Base-by-base conservation (phyloP, 306 rosid genomes). In the Myrica gale region DNA sequence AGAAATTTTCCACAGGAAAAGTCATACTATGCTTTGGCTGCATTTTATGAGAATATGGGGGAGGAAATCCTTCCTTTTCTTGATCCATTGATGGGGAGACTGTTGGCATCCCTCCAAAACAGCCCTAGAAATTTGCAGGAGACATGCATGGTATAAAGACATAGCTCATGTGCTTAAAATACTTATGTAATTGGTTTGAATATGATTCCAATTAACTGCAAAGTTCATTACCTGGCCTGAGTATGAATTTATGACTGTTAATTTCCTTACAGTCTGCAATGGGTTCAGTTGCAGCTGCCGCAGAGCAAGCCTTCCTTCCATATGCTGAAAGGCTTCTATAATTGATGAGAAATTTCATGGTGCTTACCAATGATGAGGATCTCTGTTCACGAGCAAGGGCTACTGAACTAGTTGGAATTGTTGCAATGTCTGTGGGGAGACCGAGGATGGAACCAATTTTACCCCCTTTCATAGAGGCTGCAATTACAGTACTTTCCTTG, bases 1-100 rank as follows among this genome's bases (percentile, higher is more conserved):
- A 32, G 3, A 32, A 3, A 2, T 32, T 32, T 51, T 74, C 69
- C 86, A 78, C 91, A 96, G 99, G 99, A 96, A 73, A 96, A 96
- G 84, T 92, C 99, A 63, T 92, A 96, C 81, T 96, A 96, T 84
- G 98, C 99, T 63, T 82, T 96, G 93, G 99, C 99, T 73, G 99
- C 99, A 79, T 96, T 96, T 81, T 92, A 91, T 52, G 99, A 96
- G 85, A 87, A 96, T 88, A 96, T 96, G 99, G 99, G 97, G 20
- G 94, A 90, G 84, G 97, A 92, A 85, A 96, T 96, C 76, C 98
- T 89, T 84, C 97, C 96, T 68, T 96, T 88, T 76, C 93, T 96
- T 17, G 96, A 96, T 89, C 92, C 98, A 57, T 85, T 96, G 90
- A 92, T 92, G 99, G 91, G 84, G 61, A 92, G 90, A 83, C 78